Conservation (phyloP, 192 early-diverging fungal species). For the Chytriomyces sp. region DNA sequence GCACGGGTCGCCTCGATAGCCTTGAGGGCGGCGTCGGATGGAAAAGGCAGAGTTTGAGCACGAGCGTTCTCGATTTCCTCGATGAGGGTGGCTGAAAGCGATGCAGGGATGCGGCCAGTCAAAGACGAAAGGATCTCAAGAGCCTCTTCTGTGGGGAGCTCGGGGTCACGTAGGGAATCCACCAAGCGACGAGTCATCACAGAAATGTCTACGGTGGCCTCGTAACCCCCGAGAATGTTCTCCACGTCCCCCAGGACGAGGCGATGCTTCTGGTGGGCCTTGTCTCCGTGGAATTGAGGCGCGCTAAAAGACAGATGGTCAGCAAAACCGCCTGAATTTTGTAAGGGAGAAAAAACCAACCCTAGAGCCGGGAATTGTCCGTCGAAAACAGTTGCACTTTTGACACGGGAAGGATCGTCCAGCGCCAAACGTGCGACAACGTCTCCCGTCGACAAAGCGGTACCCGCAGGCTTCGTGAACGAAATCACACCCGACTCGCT, state of each 20-base stretch:
- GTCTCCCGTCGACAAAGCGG: constrained; percentile 84
- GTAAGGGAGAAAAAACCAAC: background rate
- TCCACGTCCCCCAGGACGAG: constrained; percentile 66
- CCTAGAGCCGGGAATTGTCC: constrained; percentile 50
- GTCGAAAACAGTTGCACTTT: constrained; percentile 79
- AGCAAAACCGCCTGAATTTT: background rate
- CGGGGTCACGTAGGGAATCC: constrained; percentile 71
- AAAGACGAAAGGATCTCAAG: constrained; percentile 78
- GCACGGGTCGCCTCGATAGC: constrained; percentile 53
- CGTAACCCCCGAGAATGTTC: constrained; percentile 85
- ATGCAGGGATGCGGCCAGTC: constrained; percentile 81
- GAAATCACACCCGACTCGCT: constrained; percentile 87
- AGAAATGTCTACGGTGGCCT: constrained; percentile 72
- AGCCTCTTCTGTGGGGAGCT: constrained; percentile 86
- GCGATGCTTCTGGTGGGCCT: constrained; percentile 83
- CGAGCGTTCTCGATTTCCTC: constrained; percentile 26
- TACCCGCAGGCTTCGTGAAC: constrained; percentile 85
- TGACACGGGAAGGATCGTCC: constrained; percentile 91
- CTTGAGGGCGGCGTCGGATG: constrained; percentile 66
- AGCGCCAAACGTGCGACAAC: constrained; percentile 90
- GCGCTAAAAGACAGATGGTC: constrained; percentile 51
- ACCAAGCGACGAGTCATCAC: constrained; percentile 72
- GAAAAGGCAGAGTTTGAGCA: constrained; percentile 55
- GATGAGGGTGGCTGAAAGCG: constrained; percentile 43
- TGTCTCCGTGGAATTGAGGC: constrained; percentile 82